Percentiles rank a stretch among this genome's conserved stretches.
Conservation (phyloP, 192 early-diverging fungal genomes). For the Linnemannia schmuckeri region DNA sequence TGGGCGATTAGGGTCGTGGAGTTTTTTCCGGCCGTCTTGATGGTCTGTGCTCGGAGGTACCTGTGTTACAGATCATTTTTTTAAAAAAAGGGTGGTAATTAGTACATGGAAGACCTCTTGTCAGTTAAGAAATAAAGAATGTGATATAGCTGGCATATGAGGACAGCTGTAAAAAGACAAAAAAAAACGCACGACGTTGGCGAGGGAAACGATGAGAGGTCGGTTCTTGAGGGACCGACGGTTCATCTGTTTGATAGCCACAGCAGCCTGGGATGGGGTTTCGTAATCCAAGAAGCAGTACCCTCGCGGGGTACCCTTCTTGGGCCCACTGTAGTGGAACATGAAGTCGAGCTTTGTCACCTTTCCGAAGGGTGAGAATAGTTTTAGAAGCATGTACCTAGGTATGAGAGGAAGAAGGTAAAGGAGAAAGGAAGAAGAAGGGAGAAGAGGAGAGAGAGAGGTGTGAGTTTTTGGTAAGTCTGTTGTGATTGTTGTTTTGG, state of each 20-base stretch:
- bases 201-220: slow-evolving; percentile 72
- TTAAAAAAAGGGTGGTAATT: not conserved
- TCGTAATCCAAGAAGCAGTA: slow-evolving; percentile 80
- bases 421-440: not conserved
- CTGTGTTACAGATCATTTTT: slow-evolving; percentile 32
- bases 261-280: slow-evolving; percentile 58
- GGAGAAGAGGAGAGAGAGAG: not conserved
- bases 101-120: not conserved
- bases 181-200: slow-evolving; percentile 59
- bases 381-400: slow-evolving; percentile 73
- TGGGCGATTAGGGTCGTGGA: slow-evolving; percentile 54
- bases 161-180: too few relatives aligned
- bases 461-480: not conserved
- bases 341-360: slow-evolving; percentile 76
- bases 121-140: not conserved
- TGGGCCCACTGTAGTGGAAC: slow-evolving; percentile 75
- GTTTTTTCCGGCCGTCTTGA: slow-evolving; percentile 43
- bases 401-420: not conserved
- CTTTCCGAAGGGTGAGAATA: slow-evolving; percentile 77
- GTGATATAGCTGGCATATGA: not conserved
- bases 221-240: slow-evolving; percentile 65
- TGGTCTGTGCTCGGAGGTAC: slow-evolving; percentile 58
- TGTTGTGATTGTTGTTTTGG: too few relatives aligned
- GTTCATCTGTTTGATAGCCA: slow-evolving; percentile 69
- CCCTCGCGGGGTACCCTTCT: slow-evolving; percentile 74